These are phyloP conservation scores for Crithidia acanthocephali DNA, from an alignment of 208 protist genomes.

Conservation along the genomic window DNA sequence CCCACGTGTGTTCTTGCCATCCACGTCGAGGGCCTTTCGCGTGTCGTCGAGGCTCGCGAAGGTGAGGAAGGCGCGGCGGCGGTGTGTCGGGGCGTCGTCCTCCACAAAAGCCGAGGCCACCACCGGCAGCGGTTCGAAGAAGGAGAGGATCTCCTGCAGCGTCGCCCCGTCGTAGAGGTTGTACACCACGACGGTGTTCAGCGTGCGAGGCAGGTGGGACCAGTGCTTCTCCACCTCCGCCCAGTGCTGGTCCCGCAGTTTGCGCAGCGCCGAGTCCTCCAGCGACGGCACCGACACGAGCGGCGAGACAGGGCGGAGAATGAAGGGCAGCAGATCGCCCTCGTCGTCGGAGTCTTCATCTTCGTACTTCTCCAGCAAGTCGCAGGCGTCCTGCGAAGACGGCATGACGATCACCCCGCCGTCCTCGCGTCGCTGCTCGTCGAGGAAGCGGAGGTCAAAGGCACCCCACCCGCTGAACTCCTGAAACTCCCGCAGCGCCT, in stretches of 20 bases:
- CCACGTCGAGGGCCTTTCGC: conserved; percentile 64
- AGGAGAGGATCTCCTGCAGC: conserved; percentile 56
- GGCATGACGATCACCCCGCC: conserved; percentile 86
- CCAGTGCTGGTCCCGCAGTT: conserved; percentile 80
- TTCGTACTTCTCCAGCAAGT: conserved; percentile 88
- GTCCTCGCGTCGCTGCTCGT: conserved; percentile 62
- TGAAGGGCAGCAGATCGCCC: conserved; percentile 76
- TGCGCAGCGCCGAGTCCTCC: conserved; percentile 78
- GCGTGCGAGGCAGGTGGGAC: conserved; percentile 60
- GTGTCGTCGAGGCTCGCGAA: conserved; percentile 56
- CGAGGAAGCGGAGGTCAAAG: conserved; percentile 80
- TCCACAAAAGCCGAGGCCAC: conserved; percentile 54
- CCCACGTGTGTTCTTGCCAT: conserved; percentile 84
- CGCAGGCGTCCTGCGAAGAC: conserved; percentile 76
- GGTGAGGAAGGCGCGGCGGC: conserved; percentile 77
- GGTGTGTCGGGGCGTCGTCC: conserved; percentile 61
- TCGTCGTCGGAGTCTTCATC: conserved; percentile 91
- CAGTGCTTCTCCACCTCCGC: conserved; percentile 71
- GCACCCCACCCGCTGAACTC: conserved; percentile 79
- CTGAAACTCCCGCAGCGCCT: conserved; percentile 74
- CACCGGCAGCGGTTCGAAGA: conserved; percentile 53
- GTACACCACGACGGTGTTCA: conserved; percentile 79
- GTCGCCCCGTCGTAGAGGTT: conserved; percentile 81
- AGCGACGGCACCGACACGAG: conserved; percentile 74
- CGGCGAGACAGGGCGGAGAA: conserved; percentile 75